Evolutionary conservation across 495 filamentous ascomycete genomes (phyloP).

Genomic region (Hypoxylon lienhwacheense): DNA sequence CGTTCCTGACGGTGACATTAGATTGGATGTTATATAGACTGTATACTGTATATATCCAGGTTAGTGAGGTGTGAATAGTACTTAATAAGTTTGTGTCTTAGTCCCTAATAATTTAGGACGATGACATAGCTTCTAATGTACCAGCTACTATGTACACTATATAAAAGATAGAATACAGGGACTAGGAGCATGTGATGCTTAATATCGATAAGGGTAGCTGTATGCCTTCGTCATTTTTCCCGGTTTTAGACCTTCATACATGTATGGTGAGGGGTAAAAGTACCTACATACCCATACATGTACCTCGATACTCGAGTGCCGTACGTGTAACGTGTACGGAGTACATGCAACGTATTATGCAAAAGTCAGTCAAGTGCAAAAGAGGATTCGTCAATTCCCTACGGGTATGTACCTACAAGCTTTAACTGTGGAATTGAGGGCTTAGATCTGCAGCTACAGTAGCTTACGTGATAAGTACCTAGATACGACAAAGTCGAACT

Average conservation of each 20-base stretch:
- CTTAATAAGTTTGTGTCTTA: too few species aligned
- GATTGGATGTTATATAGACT: too few species aligned
- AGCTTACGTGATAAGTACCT: too few species aligned
- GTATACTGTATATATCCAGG: too few species aligned
- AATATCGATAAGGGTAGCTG: slow-evolving; percentile 17
- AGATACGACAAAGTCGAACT: slow-evolving; percentile 4
- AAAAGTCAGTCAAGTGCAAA: not conserved
- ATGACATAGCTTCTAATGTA: not conserved
- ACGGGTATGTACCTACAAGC: too few species aligned
- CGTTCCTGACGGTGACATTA: too few species aligned
- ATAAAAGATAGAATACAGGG: too few species aligned
- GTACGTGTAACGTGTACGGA: slow-evolving; percentile 5
- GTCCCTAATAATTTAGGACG: too few species aligned
- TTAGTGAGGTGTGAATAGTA: too few species aligned
- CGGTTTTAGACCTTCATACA: slow-evolving; percentile 4
- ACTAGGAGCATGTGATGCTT: slow-evolving; percentile 14
- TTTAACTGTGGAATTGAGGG: slow-evolving; percentile 14
- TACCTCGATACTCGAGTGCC: not conserved
- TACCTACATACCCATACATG: slow-evolving; percentile 1
- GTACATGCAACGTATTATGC: too few species aligned
- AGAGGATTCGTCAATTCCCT: slow-evolving; percentile 31
- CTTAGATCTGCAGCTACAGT: slow-evolving; percentile 17
- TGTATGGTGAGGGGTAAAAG: slow-evolving; percentile 17
- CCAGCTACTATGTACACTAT: too few species aligned
- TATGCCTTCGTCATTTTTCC: slow-evolving; percentile 26